These are phyloP conservation scores for Nematocida parisii DNA, from an alignment of 371 early-diverging fungal genomes.

Conservation along the genomic window DNA sequence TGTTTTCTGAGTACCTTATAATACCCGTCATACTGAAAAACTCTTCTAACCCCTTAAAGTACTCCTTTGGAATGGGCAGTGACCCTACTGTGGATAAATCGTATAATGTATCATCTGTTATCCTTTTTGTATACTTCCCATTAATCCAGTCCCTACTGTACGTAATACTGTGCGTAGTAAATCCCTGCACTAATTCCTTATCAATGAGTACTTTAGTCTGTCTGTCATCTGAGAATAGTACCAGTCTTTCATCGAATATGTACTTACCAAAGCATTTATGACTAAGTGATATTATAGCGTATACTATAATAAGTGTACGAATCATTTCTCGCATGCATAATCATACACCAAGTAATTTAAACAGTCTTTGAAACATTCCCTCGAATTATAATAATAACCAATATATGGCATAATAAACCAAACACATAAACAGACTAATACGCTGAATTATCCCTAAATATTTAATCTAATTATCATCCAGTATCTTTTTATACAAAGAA, in stretches of 20 bases:
- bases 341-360: too few species aligned
- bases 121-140: background rate
- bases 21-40: slow-evolving; percentile 25
- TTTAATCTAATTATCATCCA: slow-evolving; percentile 8
- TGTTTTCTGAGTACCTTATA: slow-evolving; percentile 1
- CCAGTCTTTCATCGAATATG: background rate
- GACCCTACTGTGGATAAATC: background rate
- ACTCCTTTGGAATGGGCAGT: background rate
- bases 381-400: too few species aligned
- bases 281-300: background rate
- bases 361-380: too few species aligned
- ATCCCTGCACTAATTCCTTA: background rate
- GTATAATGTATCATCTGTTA: too few species aligned
- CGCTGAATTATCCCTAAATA: background rate
- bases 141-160: background rate
- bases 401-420: too few species aligned
- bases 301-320: background rate
- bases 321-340: background rate
- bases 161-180: background rate
- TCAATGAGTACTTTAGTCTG: background rate
- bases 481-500: slow-evolving; percentile 19
- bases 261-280: background rate
- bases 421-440: too few species aligned
- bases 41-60: background rate
- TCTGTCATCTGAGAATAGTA: slow-evolving; percentile 1